Base-by-base conservation (phyloP, 345 rosid genomes). In the Aethionema arabicum region DNA sequence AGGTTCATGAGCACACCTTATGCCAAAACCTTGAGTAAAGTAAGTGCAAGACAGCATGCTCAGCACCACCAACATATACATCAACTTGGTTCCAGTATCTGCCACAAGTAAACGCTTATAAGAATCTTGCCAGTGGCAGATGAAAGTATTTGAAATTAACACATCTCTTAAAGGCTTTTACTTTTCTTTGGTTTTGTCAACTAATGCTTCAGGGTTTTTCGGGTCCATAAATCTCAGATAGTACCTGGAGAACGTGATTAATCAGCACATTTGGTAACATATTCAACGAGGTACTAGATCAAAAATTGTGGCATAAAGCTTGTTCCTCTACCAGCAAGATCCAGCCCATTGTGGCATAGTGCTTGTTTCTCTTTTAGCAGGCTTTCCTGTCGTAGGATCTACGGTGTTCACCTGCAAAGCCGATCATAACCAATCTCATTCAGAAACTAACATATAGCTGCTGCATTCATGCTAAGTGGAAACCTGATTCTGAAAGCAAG, bases 281-380 rank as follows among this genome's bases (percentile, higher is more conserved):
- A 36, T 59, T 59, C 52, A 15, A 58, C 42, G 47, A 47, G 64
- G 46, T 36, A 36, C 0, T 36, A 6, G 15, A 50, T 38, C 30
- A 1, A 39, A 0, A 37, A 37, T 10, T 36, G 29, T 37, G 31
- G 44, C 41, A 29, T 31, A 40, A 37, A 62, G 50, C 33, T 54
- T 35, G 63, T 7, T 33, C 9, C 12, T 31, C 53, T 80, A 89
- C 98, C 98, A 92, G 87, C 95, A 92, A 78, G 98, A 92, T 59
- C 98, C 96, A 53, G 98, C 97, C 97, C 98, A 92, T 51, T 92
- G 98, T 8, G 98, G 97, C 98, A 92, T 89, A 68, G 98, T 92
- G 80, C 84, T 92, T 55, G 98, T 92, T 85, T 89, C 98, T 80
- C 98, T 76, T 53, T 50, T 80, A 37, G 85, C 93, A 67, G 91